Percentiles rank a stretch among this genome's conserved stretches.
phyloP scores from a whole-genome alignment of 192 early-diverging fungal species.

The Backusella circina region DNA sequence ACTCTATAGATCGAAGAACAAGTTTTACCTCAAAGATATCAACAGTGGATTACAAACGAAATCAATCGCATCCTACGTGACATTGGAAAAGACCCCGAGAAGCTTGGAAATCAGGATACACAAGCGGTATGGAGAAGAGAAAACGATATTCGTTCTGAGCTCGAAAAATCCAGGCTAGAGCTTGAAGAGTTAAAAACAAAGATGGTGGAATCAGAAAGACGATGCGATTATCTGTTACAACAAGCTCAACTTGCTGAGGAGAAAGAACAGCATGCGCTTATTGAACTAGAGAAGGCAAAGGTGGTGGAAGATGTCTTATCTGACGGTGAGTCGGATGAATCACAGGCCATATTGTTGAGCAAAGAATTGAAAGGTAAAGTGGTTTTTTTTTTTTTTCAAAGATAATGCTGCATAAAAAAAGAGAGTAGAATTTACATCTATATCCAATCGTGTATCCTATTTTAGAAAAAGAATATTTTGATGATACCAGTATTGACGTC shows the following conservation, averaged over 20 bases:
- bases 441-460: neutral
- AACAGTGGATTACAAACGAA: slow-evolving; percentile 69
- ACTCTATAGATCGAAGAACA: slow-evolving; percentile 63
- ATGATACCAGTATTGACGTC: slow-evolving; percentile 61
- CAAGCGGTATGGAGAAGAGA: slow-evolving; percentile 34
- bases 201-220: slow-evolving; percentile 13
- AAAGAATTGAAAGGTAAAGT: slow-evolving; percentile 4
- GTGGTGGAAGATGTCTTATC: neutral
- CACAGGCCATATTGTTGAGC: neutral
- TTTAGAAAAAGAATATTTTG: slow-evolving; percentile 40
- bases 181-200: neutral
- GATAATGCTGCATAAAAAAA: no score
- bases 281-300: slow-evolving; percentile 11
- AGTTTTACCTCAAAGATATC: slow-evolving; percentile 62
- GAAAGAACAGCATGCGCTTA: slow-evolving; percentile 12
- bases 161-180: slow-evolving; percentile 19
- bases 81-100: slow-evolving; percentile 51
- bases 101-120: slow-evolving; percentile 52
- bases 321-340: neutral
- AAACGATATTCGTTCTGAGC: slow-evolving; percentile 29
- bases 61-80: slow-evolving; percentile 76
- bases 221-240: slow-evolving; percentile 11
- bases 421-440: neutral
- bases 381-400: neutral
- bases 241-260: slow-evolving; percentile 21